Base-by-base conservation (phyloP, 2,329 filamentous ascomycete species). In the Paraphaeosphaeria sporulosa region DNA sequence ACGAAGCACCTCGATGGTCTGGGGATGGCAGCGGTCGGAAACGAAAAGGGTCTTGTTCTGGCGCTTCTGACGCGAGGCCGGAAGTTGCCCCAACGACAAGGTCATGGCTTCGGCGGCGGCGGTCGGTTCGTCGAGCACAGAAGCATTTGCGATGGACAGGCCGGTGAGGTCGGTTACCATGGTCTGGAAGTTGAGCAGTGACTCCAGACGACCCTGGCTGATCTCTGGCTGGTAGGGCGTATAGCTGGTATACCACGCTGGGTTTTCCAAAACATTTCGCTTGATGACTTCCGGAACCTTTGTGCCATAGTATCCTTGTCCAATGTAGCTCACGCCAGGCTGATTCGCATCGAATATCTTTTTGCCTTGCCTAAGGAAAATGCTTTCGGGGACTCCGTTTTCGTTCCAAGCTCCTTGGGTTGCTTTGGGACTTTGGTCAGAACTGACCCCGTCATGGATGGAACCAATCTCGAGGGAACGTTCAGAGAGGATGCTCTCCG, bases 201-300 rank as follows among this genome's bases (percentile, higher is more conserved):
- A 96, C 83, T 97, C 93, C 63, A 98, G 81, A 57, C 94, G 89
- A 38, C 94, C 94, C 81, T 98, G 94, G 77, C 93, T 97, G 82
- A 98, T 97, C 81, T 98, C 94, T 2, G 94, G 91, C 81, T 98
- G 94, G 80, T 97, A 98, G 17, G 94, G 94, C 0, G 94, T 97
- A 79, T 98, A 97, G 81, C 93, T 97, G 43, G 94, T 98, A 78
- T 98, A 98, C 94, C 94, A 98, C 10, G 90, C 93, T 5, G 94
- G 94, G 76, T 91, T 94, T 83, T 98, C 93, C 60, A 98, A 82
- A 4, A 98, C 86, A 76, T 97, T 97, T 68, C 94, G 86, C 83
- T 95, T 92, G 77, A 98, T 96, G 59, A 97, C 94, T 58, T 92
- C 87, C 4, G 94, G 94, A 0, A 92, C 90, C 67, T 90, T 86